Evolutionary conservation across 2,329 filamentous ascomycete species (phyloP).

Genomic region (Zalaria sp.): DNA sequence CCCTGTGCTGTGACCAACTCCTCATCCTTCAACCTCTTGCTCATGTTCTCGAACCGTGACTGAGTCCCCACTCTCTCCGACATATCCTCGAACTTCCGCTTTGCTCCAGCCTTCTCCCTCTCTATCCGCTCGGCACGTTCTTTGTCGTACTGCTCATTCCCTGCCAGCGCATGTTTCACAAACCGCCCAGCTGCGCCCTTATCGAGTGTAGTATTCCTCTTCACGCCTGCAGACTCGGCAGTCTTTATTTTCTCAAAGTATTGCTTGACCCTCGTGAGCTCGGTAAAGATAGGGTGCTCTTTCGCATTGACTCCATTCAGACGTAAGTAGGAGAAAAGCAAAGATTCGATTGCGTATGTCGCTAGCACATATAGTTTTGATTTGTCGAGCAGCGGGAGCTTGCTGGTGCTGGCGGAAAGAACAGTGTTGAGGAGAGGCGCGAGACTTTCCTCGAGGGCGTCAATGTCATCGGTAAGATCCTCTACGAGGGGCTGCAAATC

Average conservation of each 20-base stretch:
- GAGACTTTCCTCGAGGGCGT: slow-evolving; percentile 61
- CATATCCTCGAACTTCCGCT: slow-evolving; percentile 21
- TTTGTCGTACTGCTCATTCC: slow-evolving; percentile 30
- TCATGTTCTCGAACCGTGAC: slow-evolving; percentile 17
- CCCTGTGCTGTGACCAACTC: slow-evolving; percentile 7
- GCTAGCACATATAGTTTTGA: slow-evolving; percentile 84
- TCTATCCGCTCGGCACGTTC: slow-evolving; percentile 22
- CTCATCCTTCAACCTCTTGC: slow-evolving; percentile 18
- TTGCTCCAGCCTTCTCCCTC: slow-evolving; percentile 20
- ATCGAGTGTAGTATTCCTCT: slow-evolving; percentile 48
- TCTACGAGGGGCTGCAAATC: slow-evolving; percentile 56
- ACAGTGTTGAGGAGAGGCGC: slow-evolving; percentile 54
- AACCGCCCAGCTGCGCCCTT: slow-evolving; percentile 69
- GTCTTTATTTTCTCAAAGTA: slow-evolving; percentile 88
- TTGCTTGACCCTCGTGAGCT: slow-evolving; percentile 73
- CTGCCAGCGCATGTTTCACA: slow-evolving; percentile 61
- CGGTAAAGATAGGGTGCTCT: slow-evolving; percentile 69
- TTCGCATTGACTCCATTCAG: slow-evolving; percentile 71
- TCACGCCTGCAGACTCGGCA: slow-evolving; percentile 48
- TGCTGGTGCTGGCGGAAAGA: slow-evolving; percentile 55
- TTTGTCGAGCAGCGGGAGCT: slow-evolving; percentile 83
- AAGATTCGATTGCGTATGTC: slow-evolving; percentile 79
- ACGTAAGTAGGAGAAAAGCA: slow-evolving; percentile 72
- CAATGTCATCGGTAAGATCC: slow-evolving; percentile 55
- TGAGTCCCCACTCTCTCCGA: slow-evolving; percentile 15